Base-by-base conservation (phyloP, 192 early-diverging fungal species). In the Spinellus fusiger region DNA sequence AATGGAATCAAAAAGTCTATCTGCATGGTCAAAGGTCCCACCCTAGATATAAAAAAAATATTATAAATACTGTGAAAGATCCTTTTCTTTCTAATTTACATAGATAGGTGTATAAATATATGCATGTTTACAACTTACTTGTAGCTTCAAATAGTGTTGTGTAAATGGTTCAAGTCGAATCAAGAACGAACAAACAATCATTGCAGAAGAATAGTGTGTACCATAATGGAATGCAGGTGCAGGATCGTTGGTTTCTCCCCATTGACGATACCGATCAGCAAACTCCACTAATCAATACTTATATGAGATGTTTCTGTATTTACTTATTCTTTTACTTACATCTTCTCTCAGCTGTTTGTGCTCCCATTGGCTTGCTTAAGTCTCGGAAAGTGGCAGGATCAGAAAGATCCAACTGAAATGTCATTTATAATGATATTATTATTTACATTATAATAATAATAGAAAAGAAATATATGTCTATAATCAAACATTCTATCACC, bases 161-260 rank as follows among this genome's bases (percentile, higher is more conserved):
- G 93, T 89, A 70, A 94, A 98, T 6, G 95, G 95, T 63, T 98
- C 94, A 29, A 92, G 64, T 12, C 95, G 82, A 18, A 98, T 82
- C 54, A 98, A 66, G 63, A 91, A 98, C 27, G 89, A 92, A 22
- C 92, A 85, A 2, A 94, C 92, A 47, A 90, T 85, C 73, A 90
- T 90, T 0, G 95, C 89, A 5, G 93, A 96, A 1, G 91, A 93
- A 70, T 98, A 98, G 68, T 98, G 95, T 9, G 94, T 94, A n/a
- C 94, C 95, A 68, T 98, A 98, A 54, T 93, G 91, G 73, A 95
- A 95, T 40, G 82, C 77, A 29, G 82, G 82, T 62, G 77, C 65
- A 26, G 77, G 73, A 49, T 86, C 84, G 32, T 68, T 59, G 5
- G 72, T 74, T 51, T 74, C 72, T 22, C 62, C 67, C 83, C 85